A percentile compares a stretch with the other conserved stretches of the same genome.
Conservation (phyloP, 2,329 filamentous ascomycete genomes). For the Phialophora macrospora region DNA sequence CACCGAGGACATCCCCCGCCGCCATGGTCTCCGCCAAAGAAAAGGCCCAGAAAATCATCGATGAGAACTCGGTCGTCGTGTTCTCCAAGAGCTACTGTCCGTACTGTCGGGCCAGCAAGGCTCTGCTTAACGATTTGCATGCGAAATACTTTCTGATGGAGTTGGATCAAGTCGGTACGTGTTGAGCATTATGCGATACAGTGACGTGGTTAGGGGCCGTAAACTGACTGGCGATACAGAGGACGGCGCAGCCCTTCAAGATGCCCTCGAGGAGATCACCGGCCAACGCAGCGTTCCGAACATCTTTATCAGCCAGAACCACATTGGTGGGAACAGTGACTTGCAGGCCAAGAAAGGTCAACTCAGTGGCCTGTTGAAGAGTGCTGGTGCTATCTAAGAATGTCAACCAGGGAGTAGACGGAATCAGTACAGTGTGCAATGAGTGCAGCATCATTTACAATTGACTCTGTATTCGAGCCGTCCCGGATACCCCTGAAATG, state of each 20-base stretch:
- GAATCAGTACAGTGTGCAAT: neutral
- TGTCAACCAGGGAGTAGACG: neutral
- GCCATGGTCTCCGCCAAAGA: constrained; percentile 81
- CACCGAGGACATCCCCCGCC: constrained; percentile 56
- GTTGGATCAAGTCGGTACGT: constrained; percentile 81
- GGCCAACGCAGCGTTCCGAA: constrained; percentile 91
- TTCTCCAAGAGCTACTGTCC: constrained; percentile 98
- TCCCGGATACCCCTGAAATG: neutral
- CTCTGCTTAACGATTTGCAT: constrained; percentile 68
- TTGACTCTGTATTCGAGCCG: neutral
- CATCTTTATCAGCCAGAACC: constrained; percentile 87
- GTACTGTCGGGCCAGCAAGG: constrained; percentile 83
- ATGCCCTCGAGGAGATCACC: constrained; percentile 77
- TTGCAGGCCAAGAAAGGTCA: constrained; percentile 69
- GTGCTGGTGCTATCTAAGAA: constrained; percentile 65
- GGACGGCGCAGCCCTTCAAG: constrained; percentile 82
- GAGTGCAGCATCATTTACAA: neutral
- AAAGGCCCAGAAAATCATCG: constrained; percentile 84
- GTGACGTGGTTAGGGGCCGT: neutral
- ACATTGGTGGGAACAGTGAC: constrained; percentile 96
- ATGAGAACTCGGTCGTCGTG: constrained; percentile 87
- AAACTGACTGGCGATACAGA: constrained; percentile 54
- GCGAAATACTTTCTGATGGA: constrained; percentile 78
- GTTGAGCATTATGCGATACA: neutral
- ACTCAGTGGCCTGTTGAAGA: constrained; percentile 67